Percentiles rank a stretch among this genome's conserved stretches.
Evolutionary conservation across 2,329 filamentous ascomycete species (phyloP).

Genomic region (Stachybotrys chlorohalonatus): DNA sequence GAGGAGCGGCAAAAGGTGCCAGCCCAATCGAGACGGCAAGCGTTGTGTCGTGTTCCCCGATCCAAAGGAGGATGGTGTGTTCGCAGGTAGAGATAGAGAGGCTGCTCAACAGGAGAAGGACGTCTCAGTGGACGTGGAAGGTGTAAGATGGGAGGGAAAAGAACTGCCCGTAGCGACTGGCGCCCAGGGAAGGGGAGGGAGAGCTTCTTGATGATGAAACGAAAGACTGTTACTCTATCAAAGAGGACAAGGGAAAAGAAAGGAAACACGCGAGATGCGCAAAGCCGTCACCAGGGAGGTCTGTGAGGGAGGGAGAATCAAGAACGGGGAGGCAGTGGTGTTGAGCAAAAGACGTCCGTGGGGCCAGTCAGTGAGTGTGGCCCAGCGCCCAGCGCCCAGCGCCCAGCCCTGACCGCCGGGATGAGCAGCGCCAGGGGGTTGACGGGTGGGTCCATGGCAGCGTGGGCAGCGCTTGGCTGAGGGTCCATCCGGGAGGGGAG

Average conservation of each 20-base stretch:
- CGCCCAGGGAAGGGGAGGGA: background rate
- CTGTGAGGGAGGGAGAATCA: background rate
- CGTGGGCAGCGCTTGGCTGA: no score
- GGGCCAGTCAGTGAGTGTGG: no score
- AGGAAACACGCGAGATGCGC: background rate
- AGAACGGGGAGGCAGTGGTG: background rate
- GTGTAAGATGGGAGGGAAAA: background rate
- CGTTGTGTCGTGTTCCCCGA: background rate
- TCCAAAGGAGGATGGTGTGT: slow-evolving; percentile 1
- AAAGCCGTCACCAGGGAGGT: background rate
- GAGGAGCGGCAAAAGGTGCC: slow-evolving; percentile 5
- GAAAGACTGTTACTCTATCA: background rate
- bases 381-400: no score
- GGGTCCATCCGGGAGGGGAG: no score
- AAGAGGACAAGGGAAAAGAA: background rate
- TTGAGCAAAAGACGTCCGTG: background rate
- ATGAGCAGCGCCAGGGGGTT: no score
- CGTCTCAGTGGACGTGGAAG: background rate
- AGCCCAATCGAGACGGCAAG: background rate
- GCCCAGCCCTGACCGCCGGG: no score
- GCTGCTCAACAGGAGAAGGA: background rate
- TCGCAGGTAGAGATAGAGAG: background rate
- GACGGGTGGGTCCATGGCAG: no score
- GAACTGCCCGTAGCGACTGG: background rate
- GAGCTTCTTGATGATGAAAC: background rate